Conservation (phyloP, 2,329 filamentous ascomycete species). For the Pseudogymnoascus sp. region DNA sequence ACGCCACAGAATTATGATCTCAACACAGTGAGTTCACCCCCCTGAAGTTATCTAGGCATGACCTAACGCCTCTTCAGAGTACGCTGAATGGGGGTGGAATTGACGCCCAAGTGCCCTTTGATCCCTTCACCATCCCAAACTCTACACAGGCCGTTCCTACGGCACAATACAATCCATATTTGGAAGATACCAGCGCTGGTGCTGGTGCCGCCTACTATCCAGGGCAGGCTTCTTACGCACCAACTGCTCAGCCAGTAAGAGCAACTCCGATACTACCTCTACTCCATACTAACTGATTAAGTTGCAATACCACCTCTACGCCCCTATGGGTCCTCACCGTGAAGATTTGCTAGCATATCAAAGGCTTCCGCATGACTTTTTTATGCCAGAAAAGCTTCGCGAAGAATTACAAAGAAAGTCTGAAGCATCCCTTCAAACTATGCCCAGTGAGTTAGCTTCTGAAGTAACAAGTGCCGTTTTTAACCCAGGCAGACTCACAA, state of each 20-base stretch:
- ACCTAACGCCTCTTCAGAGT: slow-evolving; percentile 22
- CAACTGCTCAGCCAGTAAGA: slow-evolving; percentile 51
- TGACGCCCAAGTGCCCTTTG: slow-evolving; percentile 44
- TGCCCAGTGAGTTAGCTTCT: slow-evolving; percentile 54
- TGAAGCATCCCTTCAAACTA: slow-evolving; percentile 74
- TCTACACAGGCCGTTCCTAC: slow-evolving; percentile 43
- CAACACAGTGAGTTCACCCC: slow-evolving; percentile 35
- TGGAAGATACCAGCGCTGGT: slow-evolving; percentile 52
- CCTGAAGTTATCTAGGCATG: not conserved
- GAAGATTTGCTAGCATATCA: slow-evolving; percentile 81
- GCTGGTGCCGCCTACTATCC: slow-evolving; percentile 59
- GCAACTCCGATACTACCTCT: not conserved
- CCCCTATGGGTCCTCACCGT: slow-evolving; percentile 72
- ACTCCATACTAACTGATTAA: slow-evolving; percentile 28
- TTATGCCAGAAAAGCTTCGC: slow-evolving; percentile 76
- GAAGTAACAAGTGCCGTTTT: not conserved
- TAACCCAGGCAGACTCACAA: slow-evolving; percentile 45
- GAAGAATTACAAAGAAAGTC: slow-evolving; percentile 85
- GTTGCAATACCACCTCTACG: slow-evolving; percentile 90
- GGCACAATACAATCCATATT: slow-evolving; percentile 65
- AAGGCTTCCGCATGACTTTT: slow-evolving; percentile 80
- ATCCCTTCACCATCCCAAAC: slow-evolving; percentile 55
- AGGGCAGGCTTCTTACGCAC: slow-evolving; percentile 42
- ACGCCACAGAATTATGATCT: slow-evolving; percentile 48
- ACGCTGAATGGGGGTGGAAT: slow-evolving; percentile 41